Base-by-base conservation (phyloP, 2,329 filamentous ascomycete genomes). In the Diaporthe humulicola region DNA sequence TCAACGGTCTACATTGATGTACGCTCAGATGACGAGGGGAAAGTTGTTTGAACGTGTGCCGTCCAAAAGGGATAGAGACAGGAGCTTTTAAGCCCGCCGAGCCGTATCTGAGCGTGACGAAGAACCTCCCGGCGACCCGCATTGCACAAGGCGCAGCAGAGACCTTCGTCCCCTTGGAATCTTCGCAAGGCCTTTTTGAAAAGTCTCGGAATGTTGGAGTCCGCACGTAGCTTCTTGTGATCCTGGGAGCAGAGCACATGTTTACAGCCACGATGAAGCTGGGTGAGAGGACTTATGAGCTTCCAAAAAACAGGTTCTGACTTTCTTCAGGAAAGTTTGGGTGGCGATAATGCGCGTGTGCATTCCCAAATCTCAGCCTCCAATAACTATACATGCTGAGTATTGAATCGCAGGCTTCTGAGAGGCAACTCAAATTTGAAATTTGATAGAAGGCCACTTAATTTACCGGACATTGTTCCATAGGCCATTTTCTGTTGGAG, bases 71-170 rank as follows among this genome's bases (percentile, higher is more conserved):
- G 36, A 14, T 61, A 8, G 38, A 45, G n/a, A 61, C n/a, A 10
- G 58, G 25, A 8, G 25, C 30, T 12, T 45, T 45, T 4, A 45
- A 30, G 25, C 25, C 58, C 8, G 45, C 45, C 19, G 38, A 45
- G 22, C 38, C 58, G 15, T 45, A 64, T 30, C 4, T 45, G 25
- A 64, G 33, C 8, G 25, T 64, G 38, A 12, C 40, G 14, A 40
- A 40, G 2, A 8, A 22, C 8, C 22, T 61, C 25, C 57, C 58
- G n/a, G n/a, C 58, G 7, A 61, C 38, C 17, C 45, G 40, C 28
- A 45, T 64, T 22, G 38, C 58, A 22, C 58, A 64, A 10, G 58
- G 38, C n/a, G 45, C 58, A 30, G 40, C 40, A 30, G 60, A 64
- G 4, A 45, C 15, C 4, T 64, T 64, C 8, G 60, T 64, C 25